A percentile compares a stretch with the other conserved stretches of the same genome.
Conservation (phyloP, 306 rosid genomes). For the Sicyos edulis region DNA sequence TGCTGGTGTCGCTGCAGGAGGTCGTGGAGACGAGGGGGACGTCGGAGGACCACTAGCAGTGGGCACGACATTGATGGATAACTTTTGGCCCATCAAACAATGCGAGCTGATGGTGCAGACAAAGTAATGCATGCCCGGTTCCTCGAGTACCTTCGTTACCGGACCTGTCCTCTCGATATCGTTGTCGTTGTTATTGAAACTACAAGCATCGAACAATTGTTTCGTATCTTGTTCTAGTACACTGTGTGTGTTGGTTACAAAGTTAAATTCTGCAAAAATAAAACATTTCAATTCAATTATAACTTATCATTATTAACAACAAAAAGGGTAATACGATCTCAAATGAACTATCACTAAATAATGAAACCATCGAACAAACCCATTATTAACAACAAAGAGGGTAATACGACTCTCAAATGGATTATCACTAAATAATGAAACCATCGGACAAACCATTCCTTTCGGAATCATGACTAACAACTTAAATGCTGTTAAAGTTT, state of each 20-base stretch:
- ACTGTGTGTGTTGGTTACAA: background rate
- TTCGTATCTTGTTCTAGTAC: background rate
- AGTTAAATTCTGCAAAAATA: background rate
- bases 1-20: background rate
- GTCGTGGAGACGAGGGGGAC: background rate
- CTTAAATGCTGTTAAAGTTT: background rate
- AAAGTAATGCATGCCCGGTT: constrained; percentile 22
- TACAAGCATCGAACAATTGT: background rate
- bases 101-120: constrained; percentile 25
- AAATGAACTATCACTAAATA: too few relatives aligned
- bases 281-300: background rate
- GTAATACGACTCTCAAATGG: too few relatives aligned
- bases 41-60: background rate
- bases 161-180: constrained; percentile 20
- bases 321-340: too few relatives aligned
- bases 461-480: too few relatives aligned
- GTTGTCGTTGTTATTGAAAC: too few relatives aligned
- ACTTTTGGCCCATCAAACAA: constrained; percentile 30
- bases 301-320: too few relatives aligned
- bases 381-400: too few relatives aligned
- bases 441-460: too few relatives aligned
- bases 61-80: constrained; percentile 20
- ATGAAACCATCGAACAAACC: too few relatives aligned
- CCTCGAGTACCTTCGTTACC: background rate
- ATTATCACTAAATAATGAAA: too few relatives aligned